Conservation (phyloP, 192 early-diverging fungal genomes). For the Gorgonomyces haynaldii region DNA sequence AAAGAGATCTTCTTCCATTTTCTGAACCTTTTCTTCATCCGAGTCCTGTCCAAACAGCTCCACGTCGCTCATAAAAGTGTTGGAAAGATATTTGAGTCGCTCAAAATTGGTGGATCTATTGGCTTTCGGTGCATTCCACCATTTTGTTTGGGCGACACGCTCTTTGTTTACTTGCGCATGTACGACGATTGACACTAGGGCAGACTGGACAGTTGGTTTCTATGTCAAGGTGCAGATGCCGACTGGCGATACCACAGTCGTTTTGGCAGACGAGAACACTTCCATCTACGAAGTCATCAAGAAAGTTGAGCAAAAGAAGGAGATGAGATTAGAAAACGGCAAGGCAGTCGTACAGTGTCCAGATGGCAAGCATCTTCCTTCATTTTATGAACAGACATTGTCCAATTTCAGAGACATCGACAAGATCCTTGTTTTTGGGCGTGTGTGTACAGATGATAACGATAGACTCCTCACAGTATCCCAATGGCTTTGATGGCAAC, state of each 20-base stretch:
- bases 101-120: slow-evolving; percentile 13
- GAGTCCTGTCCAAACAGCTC: slow-evolving; percentile 1
- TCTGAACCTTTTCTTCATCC: not conserved
- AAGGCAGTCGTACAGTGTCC: not conserved
- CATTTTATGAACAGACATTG: slow-evolving; percentile 2
- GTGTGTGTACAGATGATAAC: not conserved
- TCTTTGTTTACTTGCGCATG: slow-evolving; percentile 4
- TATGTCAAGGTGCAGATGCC: slow-evolving; percentile 5
- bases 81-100: no score
- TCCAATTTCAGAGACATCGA: slow-evolving; percentile 5
- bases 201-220: no score
- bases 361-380: not conserved
- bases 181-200: no score
- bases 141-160: not conserved
- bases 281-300: not conserved
- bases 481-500: not conserved
- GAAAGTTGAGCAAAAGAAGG: slow-evolving; percentile 7
- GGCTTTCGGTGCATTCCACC: slow-evolving; percentile 14
- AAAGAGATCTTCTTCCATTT: slow-evolving; percentile 17
- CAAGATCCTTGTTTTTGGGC: not conserved
- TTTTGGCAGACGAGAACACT: not conserved
- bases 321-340: not conserved
- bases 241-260: slow-evolving; percentile 4
- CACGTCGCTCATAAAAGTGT: no score
- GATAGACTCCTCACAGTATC: not conserved